Evolutionary conservation across 352 stramenopile genomes (phyloP).

Genomic region (Phytophthora tentaculata): DNA sequence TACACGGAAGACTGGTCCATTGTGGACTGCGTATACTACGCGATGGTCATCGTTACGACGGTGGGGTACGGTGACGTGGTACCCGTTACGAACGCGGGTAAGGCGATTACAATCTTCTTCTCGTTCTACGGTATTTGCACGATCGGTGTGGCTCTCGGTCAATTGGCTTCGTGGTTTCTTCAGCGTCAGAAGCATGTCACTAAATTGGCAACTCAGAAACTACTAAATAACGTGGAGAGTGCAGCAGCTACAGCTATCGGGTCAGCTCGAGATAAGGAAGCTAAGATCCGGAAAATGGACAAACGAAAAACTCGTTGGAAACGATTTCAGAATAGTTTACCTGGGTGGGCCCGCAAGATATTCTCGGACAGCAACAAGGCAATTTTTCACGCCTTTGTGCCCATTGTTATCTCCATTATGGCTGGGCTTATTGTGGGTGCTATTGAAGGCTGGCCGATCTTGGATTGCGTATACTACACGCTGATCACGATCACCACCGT

Average conservation of each 20-base stretch:
- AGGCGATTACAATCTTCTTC: constrained; percentile 90
- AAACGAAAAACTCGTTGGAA: constrained; percentile 19
- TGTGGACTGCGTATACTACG: constrained; percentile 92
- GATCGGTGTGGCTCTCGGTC: constrained; percentile 69
- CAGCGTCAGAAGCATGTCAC: constrained; percentile 60
- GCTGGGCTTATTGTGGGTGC: constrained; percentile 56
- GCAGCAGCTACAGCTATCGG: constrained; percentile 32
- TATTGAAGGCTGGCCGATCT: constrained; percentile 64
- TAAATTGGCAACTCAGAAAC: constrained; percentile 58
- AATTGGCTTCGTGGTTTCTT: constrained; percentile 61
- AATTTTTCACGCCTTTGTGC: constrained; percentile 47
- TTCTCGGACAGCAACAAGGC: constrained; percentile 64
- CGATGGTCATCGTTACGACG: constrained; percentile 93
- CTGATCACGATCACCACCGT: constrained; percentile 92
- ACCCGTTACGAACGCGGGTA: constrained; percentile 57
- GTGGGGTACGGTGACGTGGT: constrained; percentile 89
- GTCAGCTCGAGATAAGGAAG: constrained; percentile 31
- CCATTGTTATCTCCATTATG: constrained; percentile 59
- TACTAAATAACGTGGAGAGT: constrained; percentile 56
- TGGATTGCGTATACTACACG: constrained; percentile 93
- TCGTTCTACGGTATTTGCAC: constrained; percentile 76
- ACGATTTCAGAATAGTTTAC: constrained; percentile 19
- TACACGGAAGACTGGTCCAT: constrained; percentile 61
- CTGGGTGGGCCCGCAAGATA: constrained; percentile 47
- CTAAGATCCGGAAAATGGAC: constrained; percentile 15